Conservation (phyloP, 345 rosid species). For the Mercurialis annua region DNA sequence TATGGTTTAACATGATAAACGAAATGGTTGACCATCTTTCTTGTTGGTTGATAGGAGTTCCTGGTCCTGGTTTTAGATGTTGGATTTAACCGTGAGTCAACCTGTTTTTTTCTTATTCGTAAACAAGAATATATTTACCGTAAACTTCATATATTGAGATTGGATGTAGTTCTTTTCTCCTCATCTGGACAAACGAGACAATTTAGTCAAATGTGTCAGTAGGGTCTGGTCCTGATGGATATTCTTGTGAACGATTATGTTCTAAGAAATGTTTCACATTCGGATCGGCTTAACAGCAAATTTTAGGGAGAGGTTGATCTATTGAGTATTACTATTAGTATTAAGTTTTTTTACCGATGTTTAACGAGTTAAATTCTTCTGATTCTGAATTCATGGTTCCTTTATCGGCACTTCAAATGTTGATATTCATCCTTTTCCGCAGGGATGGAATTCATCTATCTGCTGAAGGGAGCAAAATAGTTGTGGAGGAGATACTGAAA, state of each 20-base stretch:
- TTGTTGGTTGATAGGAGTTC: background rate
- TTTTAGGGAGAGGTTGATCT: background rate
- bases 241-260: background rate
- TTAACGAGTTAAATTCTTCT: background rate
- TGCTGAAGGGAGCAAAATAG: slow-evolving; percentile 83
- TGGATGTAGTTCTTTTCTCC: background rate
- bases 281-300: background rate
- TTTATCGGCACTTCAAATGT: background rate
- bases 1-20: background rate
- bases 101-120: too few species aligned
- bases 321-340: background rate
- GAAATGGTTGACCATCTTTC: background rate
- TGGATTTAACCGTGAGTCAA: background rate
- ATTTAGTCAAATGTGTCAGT: background rate
- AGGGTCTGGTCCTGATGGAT: background rate
- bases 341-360: background rate
- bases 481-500: slow-evolving; percentile 74
- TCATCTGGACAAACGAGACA: background rate
- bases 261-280: background rate
- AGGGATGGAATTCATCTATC: slow-evolving; percentile 90
- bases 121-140: background rate
- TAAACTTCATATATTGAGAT: background rate
- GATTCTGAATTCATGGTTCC: background rate
- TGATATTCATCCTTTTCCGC: background rate
- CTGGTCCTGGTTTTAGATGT: background rate